Conservation (phyloP, 1,139 yeast species). For the Pichia sp. region DNA sequence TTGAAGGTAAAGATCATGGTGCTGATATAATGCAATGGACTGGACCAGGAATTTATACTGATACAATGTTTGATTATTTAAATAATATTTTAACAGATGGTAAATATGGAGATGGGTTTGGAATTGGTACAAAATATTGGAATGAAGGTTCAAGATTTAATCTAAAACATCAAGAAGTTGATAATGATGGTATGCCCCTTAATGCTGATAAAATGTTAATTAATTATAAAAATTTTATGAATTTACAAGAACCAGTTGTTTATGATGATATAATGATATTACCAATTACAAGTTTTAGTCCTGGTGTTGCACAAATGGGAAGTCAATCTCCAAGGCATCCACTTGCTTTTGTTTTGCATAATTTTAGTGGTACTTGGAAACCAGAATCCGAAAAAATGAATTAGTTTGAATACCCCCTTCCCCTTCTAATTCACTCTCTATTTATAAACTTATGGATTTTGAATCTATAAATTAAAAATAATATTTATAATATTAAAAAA, state of each 20-base stretch:
- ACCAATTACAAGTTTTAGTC: conserved; percentile 80
- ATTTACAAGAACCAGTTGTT: conserved; percentile 54
- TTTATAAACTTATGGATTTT: too few species aligned
- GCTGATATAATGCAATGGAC: conserved; percentile 77
- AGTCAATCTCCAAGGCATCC: conserved; percentile 42
- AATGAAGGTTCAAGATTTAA: conserved; percentile 17
- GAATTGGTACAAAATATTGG: conserved; percentile 29
- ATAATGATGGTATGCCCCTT: conserved; percentile 20
- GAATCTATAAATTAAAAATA: too few species aligned
- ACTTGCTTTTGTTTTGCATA: conserved; percentile 63
- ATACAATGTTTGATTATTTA: conserved; percentile 59
- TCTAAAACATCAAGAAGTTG: conserved; percentile 20
- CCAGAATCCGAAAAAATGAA: conserved; percentile 21
- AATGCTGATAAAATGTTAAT: conserved; percentile 19
- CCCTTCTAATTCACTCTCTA: too few species aligned
- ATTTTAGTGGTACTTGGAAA: conserved; percentile 75
- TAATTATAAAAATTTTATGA: conserved; percentile 62
- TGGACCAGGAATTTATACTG: conserved; percentile 79
- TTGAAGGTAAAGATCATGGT: conserved; percentile 44
- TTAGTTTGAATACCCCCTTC: too few species aligned
- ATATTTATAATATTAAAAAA: background rate
- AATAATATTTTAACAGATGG: conserved; percentile 33
- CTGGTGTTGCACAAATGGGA: conserved; percentile 80
- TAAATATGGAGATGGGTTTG: conserved; percentile 26
- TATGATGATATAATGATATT: conserved; percentile 78